A percentile compares a stretch with the other conserved stretches of the same genome.
phyloP scores from a whole-genome alignment of 192 early-diverging fungal species.

The Coemansia sp. region DNA sequence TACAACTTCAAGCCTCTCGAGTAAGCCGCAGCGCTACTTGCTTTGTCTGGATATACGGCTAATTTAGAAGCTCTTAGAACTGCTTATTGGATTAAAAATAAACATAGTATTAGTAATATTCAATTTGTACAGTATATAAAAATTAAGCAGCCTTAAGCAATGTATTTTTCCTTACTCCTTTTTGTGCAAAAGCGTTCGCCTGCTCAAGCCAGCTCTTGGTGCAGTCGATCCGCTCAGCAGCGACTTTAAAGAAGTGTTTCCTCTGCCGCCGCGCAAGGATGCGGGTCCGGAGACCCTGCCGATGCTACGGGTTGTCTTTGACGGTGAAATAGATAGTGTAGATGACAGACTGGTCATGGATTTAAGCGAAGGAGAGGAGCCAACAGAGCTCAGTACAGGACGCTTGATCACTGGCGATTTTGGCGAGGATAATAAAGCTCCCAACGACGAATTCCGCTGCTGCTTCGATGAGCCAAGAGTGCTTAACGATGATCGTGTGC shows the following conservation, averaged over 20 bases:
- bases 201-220: conserved; percentile 39
- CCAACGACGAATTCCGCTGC: conserved; percentile 16
- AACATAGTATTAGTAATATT: not conserved
- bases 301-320: not conserved
- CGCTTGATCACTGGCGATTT: conserved; percentile 3
- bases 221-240: conserved; percentile 30
- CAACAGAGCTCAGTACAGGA: conserved; percentile 14
- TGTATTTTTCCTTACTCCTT: not conserved
- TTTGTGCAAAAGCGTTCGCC: conserved; percentile 17
- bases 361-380: conserved; percentile 19
- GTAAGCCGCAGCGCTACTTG: conserved; percentile 1
- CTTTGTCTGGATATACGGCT: too few relatives aligned
- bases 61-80: too few relatives aligned
- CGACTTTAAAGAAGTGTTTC: conserved; percentile 23
- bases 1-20: conserved; percentile 65
- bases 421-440: conserved; percentile 33
- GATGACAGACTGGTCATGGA: conserved; percentile 1
- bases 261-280: not conserved
- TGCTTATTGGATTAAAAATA: too few relatives aligned
- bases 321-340: conserved; percentile 15
- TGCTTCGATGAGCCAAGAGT: not conserved
- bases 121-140: not conserved
- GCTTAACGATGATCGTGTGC: not conserved
- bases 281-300: not conserved
- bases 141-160: not conserved